A percentile compares a stretch with the other conserved stretches of the same genome.
Conservation (phyloP, 257 asterid genomes). For the Nicotiana tabacum region DNA sequence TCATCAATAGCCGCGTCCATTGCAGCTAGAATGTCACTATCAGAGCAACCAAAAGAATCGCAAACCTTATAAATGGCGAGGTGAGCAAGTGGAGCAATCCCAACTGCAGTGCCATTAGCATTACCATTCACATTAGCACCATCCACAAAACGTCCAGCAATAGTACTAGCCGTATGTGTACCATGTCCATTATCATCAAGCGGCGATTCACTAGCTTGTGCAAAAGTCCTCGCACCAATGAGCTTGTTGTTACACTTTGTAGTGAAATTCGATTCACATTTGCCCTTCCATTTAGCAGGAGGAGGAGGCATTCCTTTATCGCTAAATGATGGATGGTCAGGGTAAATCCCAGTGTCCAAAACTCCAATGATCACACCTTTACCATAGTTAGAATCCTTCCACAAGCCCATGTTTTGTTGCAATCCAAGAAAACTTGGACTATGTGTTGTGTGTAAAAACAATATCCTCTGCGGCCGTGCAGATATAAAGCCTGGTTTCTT, state of each 20-base stretch:
- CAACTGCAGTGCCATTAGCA: constrained; percentile 42
- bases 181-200: constrained; percentile 43
- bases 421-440: constrained; percentile 45
- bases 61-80: constrained; percentile 48
- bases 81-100: constrained; percentile 58
- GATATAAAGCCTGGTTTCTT: constrained; percentile 24
- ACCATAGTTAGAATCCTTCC: constrained; percentile 46
- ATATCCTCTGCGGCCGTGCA: constrained; percentile 20
- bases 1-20: constrained; percentile 48
- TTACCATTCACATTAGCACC: constrained; percentile 43
- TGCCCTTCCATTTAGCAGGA: constrained; percentile 45
- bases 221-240: constrained; percentile 39
- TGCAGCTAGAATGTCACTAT: constrained; percentile 33
- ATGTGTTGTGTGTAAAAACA: constrained; percentile 37
- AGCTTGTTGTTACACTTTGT: constrained; percentile 39
- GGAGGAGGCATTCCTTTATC: constrained; percentile 51
- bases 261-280: constrained; percentile 21
- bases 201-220: neutral
- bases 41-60: constrained; percentile 9
- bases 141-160: constrained; percentile 46
- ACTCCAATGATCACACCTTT: constrained; percentile 49
- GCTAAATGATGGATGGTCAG: constrained; percentile 41
- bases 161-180: constrained; percentile 46
- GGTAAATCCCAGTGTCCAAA: constrained; percentile 35
- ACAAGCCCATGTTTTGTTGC: constrained; percentile 34